A percentile compares a stretch with the other conserved stretches of the same genome.
Evolutionary conservation across 176 grass and related monocot genomes (phyloP).

Genomic region (Thalia dealbata): DNA sequence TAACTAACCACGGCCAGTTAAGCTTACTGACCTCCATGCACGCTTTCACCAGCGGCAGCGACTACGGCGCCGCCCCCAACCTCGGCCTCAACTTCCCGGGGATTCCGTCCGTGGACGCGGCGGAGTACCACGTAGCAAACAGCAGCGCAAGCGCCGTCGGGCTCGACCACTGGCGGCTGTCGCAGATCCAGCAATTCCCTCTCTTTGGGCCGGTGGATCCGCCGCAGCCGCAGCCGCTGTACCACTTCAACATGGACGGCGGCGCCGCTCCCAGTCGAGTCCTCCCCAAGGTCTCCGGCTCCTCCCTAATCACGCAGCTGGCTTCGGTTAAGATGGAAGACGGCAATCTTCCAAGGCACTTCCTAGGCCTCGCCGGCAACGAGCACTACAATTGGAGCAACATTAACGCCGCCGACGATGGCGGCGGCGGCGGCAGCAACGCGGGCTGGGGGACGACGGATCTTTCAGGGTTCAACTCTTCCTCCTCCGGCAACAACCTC

Average conservation of each 20-base stretch:
- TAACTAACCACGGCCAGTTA: constrained; percentile 34
- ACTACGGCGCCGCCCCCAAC: constrained; percentile 34
- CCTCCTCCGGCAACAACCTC: constrained; percentile 58
- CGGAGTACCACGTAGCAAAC: constrained; percentile 49
- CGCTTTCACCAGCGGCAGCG: constrained; percentile 38
- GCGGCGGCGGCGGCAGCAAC: neutral
- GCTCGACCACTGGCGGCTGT: constrained; percentile 69
- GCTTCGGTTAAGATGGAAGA: constrained; percentile 83
- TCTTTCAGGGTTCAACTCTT: constrained; percentile 63
- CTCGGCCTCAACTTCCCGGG: constrained; percentile 50
- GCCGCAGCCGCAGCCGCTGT: constrained; percentile 29
- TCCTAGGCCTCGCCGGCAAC: constrained; percentile 44
- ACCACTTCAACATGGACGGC: constrained; percentile 40
- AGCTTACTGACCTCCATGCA: constrained; percentile 62
- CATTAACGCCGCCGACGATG: neutral
- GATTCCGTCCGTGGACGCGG: constrained; percentile 36
- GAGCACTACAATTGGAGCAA: constrained; percentile 52
- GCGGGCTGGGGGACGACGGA: constrained; percentile 22
- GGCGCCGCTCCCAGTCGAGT: constrained; percentile 33
- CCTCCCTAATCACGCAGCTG: constrained; percentile 54
- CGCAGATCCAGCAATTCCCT: constrained; percentile 67
- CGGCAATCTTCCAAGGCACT: constrained; percentile 40
- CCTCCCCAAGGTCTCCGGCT: constrained; percentile 40
- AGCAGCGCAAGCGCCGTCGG: constrained; percentile 19
- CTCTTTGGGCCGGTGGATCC: constrained; percentile 38